These are phyloP conservation scores for Pichia manshurica DNA, from an alignment of 805 yeast species.

Conservation along the genomic window DNA sequence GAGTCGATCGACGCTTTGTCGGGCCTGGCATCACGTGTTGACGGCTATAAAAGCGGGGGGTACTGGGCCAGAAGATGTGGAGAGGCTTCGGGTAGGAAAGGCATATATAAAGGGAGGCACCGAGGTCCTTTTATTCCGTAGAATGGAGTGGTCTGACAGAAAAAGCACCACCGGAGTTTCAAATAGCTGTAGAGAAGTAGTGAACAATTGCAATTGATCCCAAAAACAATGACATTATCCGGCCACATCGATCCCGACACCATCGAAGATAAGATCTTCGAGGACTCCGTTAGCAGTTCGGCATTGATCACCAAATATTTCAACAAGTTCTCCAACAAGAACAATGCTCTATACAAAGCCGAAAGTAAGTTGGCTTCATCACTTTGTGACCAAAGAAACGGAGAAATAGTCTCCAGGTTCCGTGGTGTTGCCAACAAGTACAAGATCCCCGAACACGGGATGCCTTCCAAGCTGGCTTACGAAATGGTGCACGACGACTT, in stretches of 20 bases:
- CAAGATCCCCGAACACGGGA: constrained; percentile 53
- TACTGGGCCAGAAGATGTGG: no score
- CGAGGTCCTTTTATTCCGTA: no score
- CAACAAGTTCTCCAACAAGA: constrained; percentile 15
- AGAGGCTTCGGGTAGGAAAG: no score
- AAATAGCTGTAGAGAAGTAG: no score
- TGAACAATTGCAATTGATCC: neutral
- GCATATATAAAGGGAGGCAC: no score
- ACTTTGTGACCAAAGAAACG: neutral
- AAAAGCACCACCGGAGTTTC: no score
- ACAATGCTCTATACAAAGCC: neutral
- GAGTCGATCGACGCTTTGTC: no score
- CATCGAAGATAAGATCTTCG: constrained; percentile 34
- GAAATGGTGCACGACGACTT: constrained; percentile 66
- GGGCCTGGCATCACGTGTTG: no score
- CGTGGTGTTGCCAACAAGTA: constrained; percentile 46
- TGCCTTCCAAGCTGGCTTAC: constrained; percentile 48
- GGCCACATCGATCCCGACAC: constrained; percentile 41
- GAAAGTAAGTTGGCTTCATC: neutral
- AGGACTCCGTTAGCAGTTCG: constrained; percentile 9
- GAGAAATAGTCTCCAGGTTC: constrained; percentile 22
- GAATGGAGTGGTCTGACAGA: no score
- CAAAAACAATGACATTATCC: constrained; percentile 36
- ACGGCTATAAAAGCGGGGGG: no score
- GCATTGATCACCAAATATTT: constrained; percentile 18